Evolutionary conservation across 2,329 filamentous ascomycete species (phyloP), one percentile per base, ranked within the genome.

Genomic region (Colletotrichum sidae): DNA sequence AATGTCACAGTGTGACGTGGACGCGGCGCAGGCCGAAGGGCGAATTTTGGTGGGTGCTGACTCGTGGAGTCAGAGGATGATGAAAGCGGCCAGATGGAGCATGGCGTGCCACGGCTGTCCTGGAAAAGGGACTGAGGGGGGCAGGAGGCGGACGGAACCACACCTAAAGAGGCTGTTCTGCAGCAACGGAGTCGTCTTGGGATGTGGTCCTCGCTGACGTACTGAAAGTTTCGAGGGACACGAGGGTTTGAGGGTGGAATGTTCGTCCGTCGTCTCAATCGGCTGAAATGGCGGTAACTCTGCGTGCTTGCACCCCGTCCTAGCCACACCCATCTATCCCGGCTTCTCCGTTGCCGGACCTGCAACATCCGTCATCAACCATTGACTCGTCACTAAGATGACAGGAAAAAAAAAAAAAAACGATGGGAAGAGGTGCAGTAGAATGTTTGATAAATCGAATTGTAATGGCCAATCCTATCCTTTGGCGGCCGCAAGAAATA

Each of bases 1-100:
- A 50, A 3, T 25, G 25, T 41, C 46, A 58, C 56, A 60, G 56
- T 53, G 56, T 60, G 49, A 53, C 56, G 56, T 60, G 56, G 61
- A 51, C 56, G 35, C 58, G 57, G 45, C 15, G 45, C 38, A 49
- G 51, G 52, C 17, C 41, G 58, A n/a, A 42, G 34, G 37, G 37
- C 34, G 2, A 15, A 15, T 39, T 49, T 42, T 37, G 45, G 17
- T 35, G 52, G 46, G 37, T 11, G 25, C 58, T 62, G 58, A 62
- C 63, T 66, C 63, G 63, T 41, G 35, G 42, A 35, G 58, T 57
- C 47, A 50, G 53, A 56, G 42, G 52, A 57, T 41, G 58, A 66
- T 58, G 52, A 49, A 66, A 49, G 46, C 58, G 63, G 63, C 58
- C 35, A 53, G 42, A 33, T 62, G 59, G 56, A 49, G 58, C 58